phyloP scores from a whole-genome alignment of 371 early-diverging fungal genomes.

The Mucor indicus region DNA sequence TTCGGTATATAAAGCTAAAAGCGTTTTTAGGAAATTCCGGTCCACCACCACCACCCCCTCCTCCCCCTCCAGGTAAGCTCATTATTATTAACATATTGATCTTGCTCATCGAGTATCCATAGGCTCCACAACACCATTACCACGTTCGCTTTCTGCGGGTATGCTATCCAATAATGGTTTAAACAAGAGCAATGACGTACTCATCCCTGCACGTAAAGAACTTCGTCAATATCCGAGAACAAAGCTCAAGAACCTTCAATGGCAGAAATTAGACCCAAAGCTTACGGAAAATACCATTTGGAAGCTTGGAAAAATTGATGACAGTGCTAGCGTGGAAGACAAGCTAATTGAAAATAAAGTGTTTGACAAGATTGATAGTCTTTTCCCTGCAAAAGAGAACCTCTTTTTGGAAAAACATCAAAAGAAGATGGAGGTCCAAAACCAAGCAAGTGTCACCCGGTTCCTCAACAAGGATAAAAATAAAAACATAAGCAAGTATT shows the following conservation, averaged over 20 bases:
- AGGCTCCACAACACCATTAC: slow-evolving; percentile 16
- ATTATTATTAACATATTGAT: background rate
- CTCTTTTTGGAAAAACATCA: slow-evolving; percentile 29
- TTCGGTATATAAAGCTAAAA: too few relatives aligned
- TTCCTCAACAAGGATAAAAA: slow-evolving; percentile 40
- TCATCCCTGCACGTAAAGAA: slow-evolving; percentile 27
- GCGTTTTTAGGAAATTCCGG: too few relatives aligned
- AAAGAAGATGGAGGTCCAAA: slow-evolving; percentile 15
- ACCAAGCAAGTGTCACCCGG: slow-evolving; percentile 20
- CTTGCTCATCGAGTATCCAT: background rate
- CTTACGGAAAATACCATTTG: slow-evolving; percentile 37
- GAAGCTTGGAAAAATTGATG: slow-evolving; percentile 16
- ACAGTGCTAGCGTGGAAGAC: slow-evolving; percentile 32
- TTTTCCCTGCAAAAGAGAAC: slow-evolving; percentile 44
- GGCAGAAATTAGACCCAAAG: slow-evolving; percentile 41
- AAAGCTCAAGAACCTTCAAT: slow-evolving; percentile 43
- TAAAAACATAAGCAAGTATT: slow-evolving; percentile 35
- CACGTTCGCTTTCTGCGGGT: background rate
- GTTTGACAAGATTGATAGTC: slow-evolving; percentile 33
- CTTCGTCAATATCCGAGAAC: slow-evolving; percentile 39
- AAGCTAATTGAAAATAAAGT: slow-evolving; percentile 24
- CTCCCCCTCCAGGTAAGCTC: background rate
- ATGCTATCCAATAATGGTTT: background rate
- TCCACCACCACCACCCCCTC: slow-evolving; percentile 1
- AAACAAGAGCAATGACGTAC: background rate